Percentiles rank a stretch among this genome's conserved stretches.
These are phyloP conservation scores for Pterulicium gracile DNA, from an alignment of 1,284 basidiomycete genomes.

Conservation along the genomic window DNA sequence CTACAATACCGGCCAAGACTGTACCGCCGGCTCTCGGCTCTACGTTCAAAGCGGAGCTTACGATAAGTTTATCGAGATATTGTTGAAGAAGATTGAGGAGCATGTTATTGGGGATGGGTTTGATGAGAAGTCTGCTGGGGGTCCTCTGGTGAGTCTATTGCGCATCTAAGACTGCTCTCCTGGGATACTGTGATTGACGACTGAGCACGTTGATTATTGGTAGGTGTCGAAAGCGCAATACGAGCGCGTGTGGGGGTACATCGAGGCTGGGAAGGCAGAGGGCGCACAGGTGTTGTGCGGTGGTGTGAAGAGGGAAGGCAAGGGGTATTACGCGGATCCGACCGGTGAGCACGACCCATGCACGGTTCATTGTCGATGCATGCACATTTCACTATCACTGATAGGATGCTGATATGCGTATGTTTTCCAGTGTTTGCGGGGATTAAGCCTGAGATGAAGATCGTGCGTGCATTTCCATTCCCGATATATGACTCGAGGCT, in stretches of 20 bases:
- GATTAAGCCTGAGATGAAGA: constrained; percentile 64
- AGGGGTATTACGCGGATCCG: constrained; percentile 69
- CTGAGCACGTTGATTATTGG: constrained; percentile 7
- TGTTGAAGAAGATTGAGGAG: constrained; percentile 60
- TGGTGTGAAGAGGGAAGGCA: constrained; percentile 58
- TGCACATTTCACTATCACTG: background rate
- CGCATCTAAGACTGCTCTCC: too few species aligned
- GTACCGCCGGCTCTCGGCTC: constrained; percentile 78
- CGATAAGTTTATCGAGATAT: constrained; percentile 66
- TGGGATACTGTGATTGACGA: constrained; percentile 8
- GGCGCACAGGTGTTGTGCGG: constrained; percentile 78
- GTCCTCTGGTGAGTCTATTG: constrained; percentile 59
- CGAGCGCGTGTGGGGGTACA: constrained; percentile 84
- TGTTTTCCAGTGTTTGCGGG: constrained; percentile 56
- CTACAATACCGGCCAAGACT: constrained; percentile 82
- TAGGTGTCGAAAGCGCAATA: constrained; percentile 80
- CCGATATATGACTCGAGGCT: too few species aligned
- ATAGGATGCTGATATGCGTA: background rate
- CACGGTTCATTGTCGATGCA: too few species aligned
- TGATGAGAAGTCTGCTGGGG: constrained; percentile 63
- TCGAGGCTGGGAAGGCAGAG: constrained; percentile 76
- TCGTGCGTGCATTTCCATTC: constrained; percentile 35
- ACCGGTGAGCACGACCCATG: constrained; percentile 44
- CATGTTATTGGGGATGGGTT: constrained; percentile 75
- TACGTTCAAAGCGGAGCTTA: constrained; percentile 82